These are phyloP conservation scores for Kodamaea kakaduensis DNA, from an alignment of 805 yeast species.

Conservation along the genomic window DNA sequence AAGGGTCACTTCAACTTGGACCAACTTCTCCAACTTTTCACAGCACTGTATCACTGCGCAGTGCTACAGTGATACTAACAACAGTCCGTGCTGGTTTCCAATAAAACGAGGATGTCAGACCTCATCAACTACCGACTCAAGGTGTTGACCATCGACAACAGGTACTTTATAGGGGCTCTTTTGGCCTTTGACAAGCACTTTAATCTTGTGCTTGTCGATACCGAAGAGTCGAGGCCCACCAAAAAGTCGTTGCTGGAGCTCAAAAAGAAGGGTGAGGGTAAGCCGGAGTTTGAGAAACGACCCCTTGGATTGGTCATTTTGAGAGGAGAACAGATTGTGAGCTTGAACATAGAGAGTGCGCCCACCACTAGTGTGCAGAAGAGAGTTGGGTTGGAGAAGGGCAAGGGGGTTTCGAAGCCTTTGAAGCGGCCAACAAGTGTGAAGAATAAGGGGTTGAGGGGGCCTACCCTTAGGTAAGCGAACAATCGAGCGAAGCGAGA, in stretches of 20 bases:
- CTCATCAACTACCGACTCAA: conserved; percentile 70
- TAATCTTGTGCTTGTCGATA: conserved; percentile 79
- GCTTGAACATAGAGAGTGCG: conserved; percentile 63
- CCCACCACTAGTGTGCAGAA: conserved; percentile 45
- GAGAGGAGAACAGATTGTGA: conserved; percentile 83
- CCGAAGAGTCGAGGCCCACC: conserved; percentile 78
- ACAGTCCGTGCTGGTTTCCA: conserved; percentile 13
- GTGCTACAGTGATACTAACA: conserved; percentile 6
- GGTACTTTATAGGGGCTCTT: conserved; percentile 74
- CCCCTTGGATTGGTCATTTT: conserved; percentile 75
- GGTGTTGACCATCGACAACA: conserved; percentile 71
- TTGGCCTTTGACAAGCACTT: conserved; percentile 86
- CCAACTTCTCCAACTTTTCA: background rate
- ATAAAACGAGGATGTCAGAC: conserved; percentile 52
- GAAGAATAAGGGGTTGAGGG: conserved; percentile 18
- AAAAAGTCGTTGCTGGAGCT: conserved; percentile 48
- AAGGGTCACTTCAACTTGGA: too few relatives aligned
- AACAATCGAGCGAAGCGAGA: too few relatives aligned
- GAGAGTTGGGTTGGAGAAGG: conserved; percentile 24
- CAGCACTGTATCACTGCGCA: too few relatives aligned
- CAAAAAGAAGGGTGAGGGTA: conserved; percentile 21
- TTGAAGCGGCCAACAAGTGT: conserved; percentile 31
- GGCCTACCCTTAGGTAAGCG: too few relatives aligned
- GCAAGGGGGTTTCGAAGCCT: conserved; percentile 26
- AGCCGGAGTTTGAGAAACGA: conserved; percentile 61